phyloP scores from a whole-genome alignment of 164 flowering plant genomes.

The Vitis labrusca region DNA sequence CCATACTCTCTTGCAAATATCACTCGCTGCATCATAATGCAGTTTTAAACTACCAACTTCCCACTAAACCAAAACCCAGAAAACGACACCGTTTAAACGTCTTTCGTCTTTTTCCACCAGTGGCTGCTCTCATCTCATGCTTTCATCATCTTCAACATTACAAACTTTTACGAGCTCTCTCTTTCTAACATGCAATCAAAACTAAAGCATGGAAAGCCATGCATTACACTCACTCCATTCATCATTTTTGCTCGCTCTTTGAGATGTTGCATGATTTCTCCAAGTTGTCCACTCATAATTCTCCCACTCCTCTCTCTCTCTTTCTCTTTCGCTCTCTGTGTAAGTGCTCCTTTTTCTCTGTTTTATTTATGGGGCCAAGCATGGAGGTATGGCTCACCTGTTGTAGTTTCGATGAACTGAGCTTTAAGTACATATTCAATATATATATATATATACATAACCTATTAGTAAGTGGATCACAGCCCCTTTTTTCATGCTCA shows the following conservation, averaged over 20 bases:
- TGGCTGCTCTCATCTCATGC: background rate
- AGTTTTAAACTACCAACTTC: background rate
- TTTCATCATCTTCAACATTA: background rate
- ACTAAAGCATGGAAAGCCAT: background rate
- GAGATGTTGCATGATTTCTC: background rate
- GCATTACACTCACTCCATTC: too few species aligned
- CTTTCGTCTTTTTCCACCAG: background rate
- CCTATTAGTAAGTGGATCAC: too few species aligned
- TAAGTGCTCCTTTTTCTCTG: background rate
- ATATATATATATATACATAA: too few species aligned
- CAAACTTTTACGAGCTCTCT: background rate
- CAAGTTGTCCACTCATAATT: constrained; percentile 8
- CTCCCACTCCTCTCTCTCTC: background rate
- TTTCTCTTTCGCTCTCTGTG: background rate
- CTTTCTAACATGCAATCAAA: constrained; percentile 7
- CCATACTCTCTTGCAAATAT: too few species aligned
- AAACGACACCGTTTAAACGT: background rate
- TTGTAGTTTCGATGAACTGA: too few species aligned
- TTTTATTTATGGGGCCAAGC: too few species aligned
- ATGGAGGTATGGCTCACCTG: too few species aligned
- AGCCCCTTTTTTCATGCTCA: too few species aligned
- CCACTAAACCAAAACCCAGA: background rate
- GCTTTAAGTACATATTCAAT: too few species aligned
- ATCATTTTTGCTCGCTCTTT: background rate
- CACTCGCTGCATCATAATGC: background rate